Percentiles rank a stretch among this genome's conserved stretches.
Evolutionary conservation across 2,329 filamentous ascomycete species (phyloP).

Genomic region (Sclerotinia subarctica): DNA sequence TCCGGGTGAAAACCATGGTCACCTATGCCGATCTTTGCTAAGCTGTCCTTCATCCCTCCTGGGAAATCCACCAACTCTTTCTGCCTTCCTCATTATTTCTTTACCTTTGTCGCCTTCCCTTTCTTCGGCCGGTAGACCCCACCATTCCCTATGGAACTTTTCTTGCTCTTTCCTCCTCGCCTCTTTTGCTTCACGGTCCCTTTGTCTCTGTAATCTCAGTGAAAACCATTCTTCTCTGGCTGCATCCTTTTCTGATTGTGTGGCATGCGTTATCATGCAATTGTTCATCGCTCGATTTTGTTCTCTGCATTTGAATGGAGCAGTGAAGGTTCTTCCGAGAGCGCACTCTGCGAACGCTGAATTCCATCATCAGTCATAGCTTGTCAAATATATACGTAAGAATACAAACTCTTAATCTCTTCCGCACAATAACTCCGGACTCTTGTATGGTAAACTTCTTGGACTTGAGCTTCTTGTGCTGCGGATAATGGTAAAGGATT

Average conservation of each 20-base stretch:
- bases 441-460: slow-evolving; percentile 75
- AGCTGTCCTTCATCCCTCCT: slow-evolving; percentile 41
- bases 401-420: slow-evolving; percentile 67
- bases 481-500: slow-evolving; percentile 83
- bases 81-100: slow-evolving; percentile 52
- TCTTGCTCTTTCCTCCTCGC: slow-evolving; percentile 60
- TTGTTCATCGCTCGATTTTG: slow-evolving; percentile 85
- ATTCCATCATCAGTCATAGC: slow-evolving; percentile 5
- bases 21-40: slow-evolving; percentile 40
- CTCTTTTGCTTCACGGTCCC: slow-evolving; percentile 62
- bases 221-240: slow-evolving; percentile 94
- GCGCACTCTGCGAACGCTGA: slow-evolving; percentile 91
- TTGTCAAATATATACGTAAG: background rate
- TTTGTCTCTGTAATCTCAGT: slow-evolving; percentile 65
- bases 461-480: slow-evolving; percentile 76
- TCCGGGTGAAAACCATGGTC: slow-evolving; percentile 20
- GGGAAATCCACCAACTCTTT: slow-evolving; percentile 55
- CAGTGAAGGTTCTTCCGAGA: slow-evolving; percentile 77
- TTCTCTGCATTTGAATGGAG: slow-evolving; percentile 79
- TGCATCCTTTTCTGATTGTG: slow-evolving; percentile 77
- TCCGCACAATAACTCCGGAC: slow-evolving; percentile 72
- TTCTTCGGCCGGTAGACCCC: slow-evolving; percentile 59
- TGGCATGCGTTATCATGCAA: slow-evolving; percentile 88
- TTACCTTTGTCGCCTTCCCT: slow-evolving; percentile 53
- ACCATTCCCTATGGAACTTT: slow-evolving; percentile 64